phyloP scores from a whole-genome alignment of 1,139 yeast genomes.

The Lodderomyces orthopsilosis region DNA sequence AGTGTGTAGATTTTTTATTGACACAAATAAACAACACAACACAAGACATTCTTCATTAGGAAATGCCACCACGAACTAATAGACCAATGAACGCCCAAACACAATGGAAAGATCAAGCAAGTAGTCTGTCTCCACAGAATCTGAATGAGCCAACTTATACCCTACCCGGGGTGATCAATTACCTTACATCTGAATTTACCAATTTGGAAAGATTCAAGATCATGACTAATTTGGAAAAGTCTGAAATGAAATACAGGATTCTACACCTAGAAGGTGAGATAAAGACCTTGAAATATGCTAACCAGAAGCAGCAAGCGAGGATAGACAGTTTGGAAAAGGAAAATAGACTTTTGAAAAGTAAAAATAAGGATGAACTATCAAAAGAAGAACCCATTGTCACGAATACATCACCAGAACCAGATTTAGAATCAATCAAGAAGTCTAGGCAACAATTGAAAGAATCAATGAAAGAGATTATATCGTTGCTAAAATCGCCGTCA shows the following conservation, averaged over 20 bases:
- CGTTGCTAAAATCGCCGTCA: constrained; percentile 38
- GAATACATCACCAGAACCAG: constrained; percentile 24
- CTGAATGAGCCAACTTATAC: constrained; percentile 36
- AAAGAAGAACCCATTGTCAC: not conserved
- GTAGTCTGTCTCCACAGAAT: constrained; percentile 15
- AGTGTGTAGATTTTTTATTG: too few species aligned
- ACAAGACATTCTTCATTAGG: not conserved
- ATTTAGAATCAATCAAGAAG: constrained; percentile 36
- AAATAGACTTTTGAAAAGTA: constrained; percentile 14
- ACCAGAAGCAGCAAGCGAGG: constrained; percentile 32
- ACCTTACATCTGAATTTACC: constrained; percentile 59
- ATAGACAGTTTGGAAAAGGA: constrained; percentile 32
- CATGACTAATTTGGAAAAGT: constrained; percentile 53
- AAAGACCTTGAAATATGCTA: constrained; percentile 39
- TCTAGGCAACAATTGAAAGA: constrained; percentile 39
- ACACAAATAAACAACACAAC: too few species aligned
- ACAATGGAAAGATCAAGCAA: constrained; percentile 15
- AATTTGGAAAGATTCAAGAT: constrained; percentile 56
- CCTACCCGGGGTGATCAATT: constrained; percentile 63
- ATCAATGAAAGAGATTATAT: constrained; percentile 43
- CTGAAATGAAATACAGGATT: constrained; percentile 55
- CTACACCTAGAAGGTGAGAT: constrained; percentile 55
- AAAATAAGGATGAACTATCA: constrained; percentile 4
- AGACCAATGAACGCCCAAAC: constrained; percentile 10
- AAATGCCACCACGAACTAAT: constrained; percentile 10